Evolutionary conservation across 1,284 basidiomycete genomes (phyloP).

Genomic region (Leccinum angustisporum): DNA sequence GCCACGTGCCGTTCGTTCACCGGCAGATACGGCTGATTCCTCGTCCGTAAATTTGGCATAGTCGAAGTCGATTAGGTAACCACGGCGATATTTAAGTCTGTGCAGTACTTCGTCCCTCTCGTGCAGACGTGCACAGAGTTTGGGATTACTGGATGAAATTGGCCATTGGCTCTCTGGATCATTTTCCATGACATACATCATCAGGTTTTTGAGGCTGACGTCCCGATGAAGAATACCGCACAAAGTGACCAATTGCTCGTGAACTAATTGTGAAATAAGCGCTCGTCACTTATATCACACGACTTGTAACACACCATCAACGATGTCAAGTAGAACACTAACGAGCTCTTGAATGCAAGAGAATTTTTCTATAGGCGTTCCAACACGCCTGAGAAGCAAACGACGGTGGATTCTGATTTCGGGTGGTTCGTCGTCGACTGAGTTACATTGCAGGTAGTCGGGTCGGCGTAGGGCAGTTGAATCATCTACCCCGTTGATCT

Average conservation of each 20-base stretch:
- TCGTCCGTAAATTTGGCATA: not conserved
- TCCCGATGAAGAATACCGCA: not conserved
- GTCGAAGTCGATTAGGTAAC: not conserved
- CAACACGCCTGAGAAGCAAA: not conserved
- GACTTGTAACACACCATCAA: not conserved
- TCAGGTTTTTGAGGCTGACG: not conserved
- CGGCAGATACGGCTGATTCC: not conserved
- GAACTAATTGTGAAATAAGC: not conserved
- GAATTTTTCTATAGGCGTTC: not conserved
- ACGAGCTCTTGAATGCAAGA: not conserved
- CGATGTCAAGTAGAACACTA: not conserved
- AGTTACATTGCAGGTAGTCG: not conserved
- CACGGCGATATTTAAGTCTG: not conserved
- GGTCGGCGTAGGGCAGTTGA: not conserved
- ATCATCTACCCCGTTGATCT: not conserved
- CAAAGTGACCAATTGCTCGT: not conserved
- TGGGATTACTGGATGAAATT: not conserved
- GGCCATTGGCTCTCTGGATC: not conserved
- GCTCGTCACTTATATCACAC: not conserved
- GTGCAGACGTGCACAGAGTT: not conserved
- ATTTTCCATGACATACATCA: not conserved
- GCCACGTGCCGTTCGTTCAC: not conserved
- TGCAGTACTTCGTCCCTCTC: not conserved
- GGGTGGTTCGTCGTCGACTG: not conserved
- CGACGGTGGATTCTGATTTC: not conserved